These are phyloP conservation scores for Petunia hybrid DNA, from an alignment of 305 asterid genomes.

Conservation along the genomic window DNA sequence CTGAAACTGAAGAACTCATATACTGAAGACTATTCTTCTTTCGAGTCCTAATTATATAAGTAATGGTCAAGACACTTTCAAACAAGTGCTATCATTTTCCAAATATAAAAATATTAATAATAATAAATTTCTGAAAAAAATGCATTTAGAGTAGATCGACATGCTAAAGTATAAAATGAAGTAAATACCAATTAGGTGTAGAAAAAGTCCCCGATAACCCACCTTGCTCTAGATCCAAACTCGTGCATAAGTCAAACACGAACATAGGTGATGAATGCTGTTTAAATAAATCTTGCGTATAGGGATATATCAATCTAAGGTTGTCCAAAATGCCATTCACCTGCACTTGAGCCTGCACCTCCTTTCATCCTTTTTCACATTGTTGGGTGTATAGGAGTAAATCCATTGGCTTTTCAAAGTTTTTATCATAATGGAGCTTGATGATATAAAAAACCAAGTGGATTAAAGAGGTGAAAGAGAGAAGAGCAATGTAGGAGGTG, in stretches of 20 bases:
- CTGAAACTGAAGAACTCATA: too few relatives aligned
- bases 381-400: neutral
- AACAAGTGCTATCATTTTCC: too few relatives aligned
- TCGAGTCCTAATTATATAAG: too few relatives aligned
- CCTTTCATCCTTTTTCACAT: constrained; percentile 9
- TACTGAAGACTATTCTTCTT: too few relatives aligned
- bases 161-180: too few relatives aligned
- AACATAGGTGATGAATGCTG: neutral
- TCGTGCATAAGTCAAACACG: neutral
- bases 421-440: neutral
- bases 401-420: neutral
- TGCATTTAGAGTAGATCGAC: neutral
- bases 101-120: too few relatives aligned
- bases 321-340: constrained; percentile 38
- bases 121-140: too few relatives aligned
- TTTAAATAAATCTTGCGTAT: neutral
- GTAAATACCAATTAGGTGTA: neutral
- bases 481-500: constrained; percentile 40
- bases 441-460: neutral
- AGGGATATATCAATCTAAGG: neutral
- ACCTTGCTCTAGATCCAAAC: neutral
- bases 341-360: constrained; percentile 50
- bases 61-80: too few relatives aligned
- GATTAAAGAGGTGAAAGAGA: neutral
- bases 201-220: neutral